Percentiles rank a stretch among this genome's conserved stretches.
Evolutionary conservation across 2,329 filamentous ascomycete species (phyloP).

Genomic region (Fusarium kyushuense): DNA sequence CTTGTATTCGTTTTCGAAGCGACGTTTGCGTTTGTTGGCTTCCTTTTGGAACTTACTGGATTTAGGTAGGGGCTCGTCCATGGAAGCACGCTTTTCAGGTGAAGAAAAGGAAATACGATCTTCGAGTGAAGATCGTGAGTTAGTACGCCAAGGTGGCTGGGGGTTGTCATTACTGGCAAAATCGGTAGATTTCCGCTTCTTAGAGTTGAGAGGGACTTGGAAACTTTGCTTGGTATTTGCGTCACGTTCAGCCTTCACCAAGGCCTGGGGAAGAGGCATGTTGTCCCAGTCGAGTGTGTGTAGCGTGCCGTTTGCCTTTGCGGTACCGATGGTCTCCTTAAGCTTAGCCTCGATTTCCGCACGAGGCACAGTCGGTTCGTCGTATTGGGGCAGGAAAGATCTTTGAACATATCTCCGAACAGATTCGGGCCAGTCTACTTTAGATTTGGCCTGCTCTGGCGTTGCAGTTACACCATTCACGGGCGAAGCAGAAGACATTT

Average conservation of each 20-base stretch:
- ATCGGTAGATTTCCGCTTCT: slow-evolving; percentile 87
- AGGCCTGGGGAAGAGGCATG: slow-evolving; percentile 85
- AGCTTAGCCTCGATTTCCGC: slow-evolving; percentile 85
- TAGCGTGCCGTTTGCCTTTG: slow-evolving; percentile 79
- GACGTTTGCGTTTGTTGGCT: slow-evolving; percentile 88
- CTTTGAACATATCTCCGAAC: slow-evolving; percentile 90
- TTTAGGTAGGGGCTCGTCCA: slow-evolving; percentile 63
- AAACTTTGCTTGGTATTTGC: slow-evolving; percentile 57
- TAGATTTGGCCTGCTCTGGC: slow-evolving; percentile 61
- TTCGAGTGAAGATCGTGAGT: slow-evolving; percentile 69
- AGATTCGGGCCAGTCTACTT: slow-evolving; percentile 83
- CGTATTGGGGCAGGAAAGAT: slow-evolving; percentile 82
- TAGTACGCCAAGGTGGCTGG: slow-evolving; percentile 81
- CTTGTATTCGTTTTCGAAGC: slow-evolving; percentile 79
- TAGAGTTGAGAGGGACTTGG: slow-evolving; percentile 59
- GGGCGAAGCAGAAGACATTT: slow-evolving; percentile 43
- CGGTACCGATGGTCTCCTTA: slow-evolving; percentile 85
- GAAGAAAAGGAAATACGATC: slow-evolving; percentile 78
- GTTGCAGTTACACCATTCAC: slow-evolving; percentile 48
- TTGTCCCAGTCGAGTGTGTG: slow-evolving; percentile 83
- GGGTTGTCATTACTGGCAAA: slow-evolving; percentile 65
- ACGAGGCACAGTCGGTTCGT: slow-evolving; percentile 70
- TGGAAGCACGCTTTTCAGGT: slow-evolving; percentile 56
- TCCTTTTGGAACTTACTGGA: slow-evolving; percentile 94
- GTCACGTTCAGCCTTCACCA: slow-evolving; percentile 79